Percentiles rank a stretch among this genome's conserved stretches.
These are phyloP conservation scores for Diaporthe vexans DNA, from an alignment of 2,329 filamentous ascomycete species.

Conservation along the genomic window DNA sequence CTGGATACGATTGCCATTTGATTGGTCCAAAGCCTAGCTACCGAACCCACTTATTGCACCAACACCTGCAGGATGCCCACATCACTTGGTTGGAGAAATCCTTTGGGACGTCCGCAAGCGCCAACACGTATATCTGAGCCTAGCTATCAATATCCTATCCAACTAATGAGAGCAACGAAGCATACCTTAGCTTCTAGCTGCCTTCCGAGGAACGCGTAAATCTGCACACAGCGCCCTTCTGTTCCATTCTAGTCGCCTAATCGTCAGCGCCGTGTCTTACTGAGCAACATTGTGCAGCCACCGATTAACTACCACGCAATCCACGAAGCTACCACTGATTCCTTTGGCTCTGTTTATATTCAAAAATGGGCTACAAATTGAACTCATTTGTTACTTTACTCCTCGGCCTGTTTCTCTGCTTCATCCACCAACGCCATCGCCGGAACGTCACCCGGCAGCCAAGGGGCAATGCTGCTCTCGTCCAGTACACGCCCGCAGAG, in stretches of 20 bases:
- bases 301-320: not conserved
- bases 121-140: too few relatives aligned
- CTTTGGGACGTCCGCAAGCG: too few relatives aligned
- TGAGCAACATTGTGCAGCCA: not conserved
- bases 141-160: too few relatives aligned
- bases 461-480: not conserved
- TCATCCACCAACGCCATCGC: not conserved
- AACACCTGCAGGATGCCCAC: too few relatives aligned
- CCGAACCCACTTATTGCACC: too few relatives aligned
- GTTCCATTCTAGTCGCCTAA: not conserved
- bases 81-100: too few relatives aligned
- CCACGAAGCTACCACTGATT: not conserved
- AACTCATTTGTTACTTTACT: not conserved
- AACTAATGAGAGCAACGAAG: too few relatives aligned
- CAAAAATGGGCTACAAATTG: not conserved
- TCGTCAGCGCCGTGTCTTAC: not conserved
- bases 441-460: not conserved
- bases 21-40: too few relatives aligned
- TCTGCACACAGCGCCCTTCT: not conserved
- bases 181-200: too few relatives aligned
- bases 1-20: too few relatives aligned
- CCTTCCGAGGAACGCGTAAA: too few relatives aligned
- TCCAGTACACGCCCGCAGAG: not conserved
- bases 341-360: not conserved
- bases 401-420: not conserved